A percentile compares a stretch with the other conserved stretches of the same genome.
phyloP scores from a whole-genome alignment of 768 basidiomycete genomes.

The Suillus decipiens region DNA sequence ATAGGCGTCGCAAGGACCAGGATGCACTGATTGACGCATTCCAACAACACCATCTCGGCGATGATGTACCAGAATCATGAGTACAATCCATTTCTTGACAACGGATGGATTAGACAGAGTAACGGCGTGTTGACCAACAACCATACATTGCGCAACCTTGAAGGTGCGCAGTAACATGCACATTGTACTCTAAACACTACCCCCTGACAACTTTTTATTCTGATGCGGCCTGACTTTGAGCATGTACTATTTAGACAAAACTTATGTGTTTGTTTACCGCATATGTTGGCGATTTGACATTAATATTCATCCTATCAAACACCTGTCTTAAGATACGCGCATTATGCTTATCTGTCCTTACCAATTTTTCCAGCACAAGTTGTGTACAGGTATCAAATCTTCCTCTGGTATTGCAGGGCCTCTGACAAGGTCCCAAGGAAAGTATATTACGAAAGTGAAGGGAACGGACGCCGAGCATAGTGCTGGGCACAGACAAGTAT shows the following conservation, averaged over 20 bases:
- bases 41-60: constrained; percentile 49
- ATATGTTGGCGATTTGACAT: neutral
- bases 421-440: neutral
- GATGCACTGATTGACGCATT: constrained; percentile 83
- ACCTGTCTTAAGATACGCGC: neutral
- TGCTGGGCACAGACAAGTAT: constrained; percentile 13
- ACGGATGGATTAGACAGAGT: constrained; percentile 11
- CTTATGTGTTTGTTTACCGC: constrained; percentile 3
- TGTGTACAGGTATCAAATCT: neutral
- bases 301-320: neutral
- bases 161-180: constrained; percentile 10
- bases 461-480: constrained; percentile 11
- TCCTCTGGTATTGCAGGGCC: neutral
- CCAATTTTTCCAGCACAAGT: neutral
- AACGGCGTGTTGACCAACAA: neutral
- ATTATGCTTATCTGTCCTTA: neutral
- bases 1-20: constrained; percentile 81
- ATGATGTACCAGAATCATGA: constrained; percentile 21
- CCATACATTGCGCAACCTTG: constrained; percentile 3
- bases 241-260: constrained; percentile 9
- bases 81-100: constrained; percentile 21
- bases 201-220: constrained; percentile 2
- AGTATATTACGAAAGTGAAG: neutral
- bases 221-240: neutral
- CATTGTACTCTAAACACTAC: constrained; percentile 4